Evolutionary conservation across 805 yeast genomes (phyloP), one percentile per base, ranked within the genome.

Genomic region (Schwanniomyces sp.): DNA sequence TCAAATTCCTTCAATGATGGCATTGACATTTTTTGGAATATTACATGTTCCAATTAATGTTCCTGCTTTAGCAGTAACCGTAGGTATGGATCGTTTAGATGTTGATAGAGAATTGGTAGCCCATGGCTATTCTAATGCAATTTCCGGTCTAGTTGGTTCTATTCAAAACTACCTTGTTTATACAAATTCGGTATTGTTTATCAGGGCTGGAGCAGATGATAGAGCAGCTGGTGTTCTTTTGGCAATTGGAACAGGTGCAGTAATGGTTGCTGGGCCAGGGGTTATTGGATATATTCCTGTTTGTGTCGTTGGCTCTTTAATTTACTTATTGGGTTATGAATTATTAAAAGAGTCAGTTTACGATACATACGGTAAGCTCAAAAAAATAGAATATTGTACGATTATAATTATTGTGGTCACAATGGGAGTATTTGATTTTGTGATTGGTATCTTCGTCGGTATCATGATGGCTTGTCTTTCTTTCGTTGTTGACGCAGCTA

Each of bases 1-100:
- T 45, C 89, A 91, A 58, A 51, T 91, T 16, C 99, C 99, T 5
- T 86, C 96, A 2, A 94, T 94, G 97, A 69, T 92, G 46, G 99
- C 99, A 0, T 74, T 94, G 53, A 91, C 98, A 0, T 94, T 94
- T 62, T 94, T 94, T 60, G 99, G 99, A 10, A 86, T 94, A 34
- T 70, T 94, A 46, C 99, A 94, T 59, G 99, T 94, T 9, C 99
- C 99, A 4, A 94, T 94, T 50, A 94, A 94, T 63, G 97, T 94
- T 11, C 99, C 99, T 1, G 98, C 99, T 0, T 75, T 94, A 41
- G 97, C 98, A 0, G 94, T 91, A 14, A 86, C 96, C 5, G 79
- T 89, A 0, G 88, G 89, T 3, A 85, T 88, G 79, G 94, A 88
- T 64, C 84, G 85, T 47, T 81, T 88, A 54, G 96, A 91, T 62